Percentiles rank a stretch among this genome's conserved stretches.
These are phyloP conservation scores for Pholiota molesta DNA, from an alignment of 768 basidiomycete genomes.

Conservation along the genomic window DNA sequence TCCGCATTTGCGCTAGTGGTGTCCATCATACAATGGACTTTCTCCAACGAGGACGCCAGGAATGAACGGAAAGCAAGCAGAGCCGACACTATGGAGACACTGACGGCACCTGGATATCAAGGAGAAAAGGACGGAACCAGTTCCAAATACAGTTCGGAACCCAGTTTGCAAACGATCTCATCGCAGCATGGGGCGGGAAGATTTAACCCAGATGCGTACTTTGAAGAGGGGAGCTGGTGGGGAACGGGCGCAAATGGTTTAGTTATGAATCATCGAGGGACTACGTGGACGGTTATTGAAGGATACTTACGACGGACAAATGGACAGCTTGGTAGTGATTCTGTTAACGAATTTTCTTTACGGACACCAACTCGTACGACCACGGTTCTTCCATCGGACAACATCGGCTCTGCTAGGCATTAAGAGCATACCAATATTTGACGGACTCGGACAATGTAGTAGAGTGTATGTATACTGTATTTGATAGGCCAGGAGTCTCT, in stretches of 20 bases:
- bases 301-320: constrained; percentile 6
- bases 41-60: neutral
- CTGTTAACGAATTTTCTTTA: neutral
- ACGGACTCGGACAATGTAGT: no score
- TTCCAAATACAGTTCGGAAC: neutral
- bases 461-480: no score
- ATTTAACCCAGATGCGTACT: constrained; percentile 1
- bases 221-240: constrained; percentile 12
- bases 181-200: neutral
- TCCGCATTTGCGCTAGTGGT: constrained; percentile 12
- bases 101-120: neutral
- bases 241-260: constrained; percentile 11
- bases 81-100: neutral
- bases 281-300: constrained; percentile 3
- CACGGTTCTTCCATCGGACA: neutral
- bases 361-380: neutral
- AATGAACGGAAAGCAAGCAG: neutral
- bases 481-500: no score
- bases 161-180: neutral
- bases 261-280: constrained; percentile 9
- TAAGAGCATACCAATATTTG: neutral
- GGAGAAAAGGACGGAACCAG: neutral
- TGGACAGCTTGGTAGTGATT: neutral
- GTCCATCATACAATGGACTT: constrained; percentile 10
- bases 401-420: neutral